Percentiles rank a stretch among this genome's conserved stretches.
These are phyloP conservation scores for Candida rishiriensis DNA, from an alignment of 805 yeast species.

Conservation along the genomic window DNA sequence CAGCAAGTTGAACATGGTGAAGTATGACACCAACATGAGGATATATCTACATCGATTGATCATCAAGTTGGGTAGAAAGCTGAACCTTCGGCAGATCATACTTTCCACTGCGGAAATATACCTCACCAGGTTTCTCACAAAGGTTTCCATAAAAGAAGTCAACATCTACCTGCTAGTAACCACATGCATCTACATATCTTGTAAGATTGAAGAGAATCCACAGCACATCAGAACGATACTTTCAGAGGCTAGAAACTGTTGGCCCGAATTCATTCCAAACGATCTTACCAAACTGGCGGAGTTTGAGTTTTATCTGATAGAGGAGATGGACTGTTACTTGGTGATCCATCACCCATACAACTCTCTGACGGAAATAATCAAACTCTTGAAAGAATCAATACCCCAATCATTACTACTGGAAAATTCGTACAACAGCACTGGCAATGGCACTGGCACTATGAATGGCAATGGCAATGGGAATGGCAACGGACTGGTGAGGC, in stretches of 20 bases:
- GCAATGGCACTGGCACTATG: too few relatives aligned
- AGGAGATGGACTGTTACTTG: slow-evolving; percentile 72
- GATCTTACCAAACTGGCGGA: slow-evolving; percentile 91
- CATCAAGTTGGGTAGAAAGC: slow-evolving; percentile 71
- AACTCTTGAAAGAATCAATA: slow-evolving; percentile 32
- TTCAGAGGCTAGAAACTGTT: slow-evolving; percentile 77
- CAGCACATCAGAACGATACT: slow-evolving; percentile 84
- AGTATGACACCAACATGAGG: slow-evolving; percentile 58
- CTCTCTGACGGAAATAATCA: slow-evolving; percentile 50
- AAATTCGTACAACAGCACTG: not conserved
- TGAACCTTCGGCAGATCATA: slow-evolving; percentile 77
- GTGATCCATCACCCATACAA: slow-evolving; percentile 75
- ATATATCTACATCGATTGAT: slow-evolving; percentile 76
- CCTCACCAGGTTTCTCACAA: slow-evolving; percentile 68
- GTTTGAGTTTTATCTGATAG: slow-evolving; percentile 89
- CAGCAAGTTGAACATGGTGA: slow-evolving; percentile 23
- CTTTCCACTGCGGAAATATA: slow-evolving; percentile 87
- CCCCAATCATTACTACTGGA: not conserved
- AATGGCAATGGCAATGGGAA: too few relatives aligned
- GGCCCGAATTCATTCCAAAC: slow-evolving; percentile 95
- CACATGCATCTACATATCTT: slow-evolving; percentile 81
- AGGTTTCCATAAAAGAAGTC: slow-evolving; percentile 72
- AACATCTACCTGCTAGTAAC: slow-evolving; percentile 79
- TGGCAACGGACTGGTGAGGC: not conserved
- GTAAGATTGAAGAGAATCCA: slow-evolving; percentile 94